phyloP scores from a whole-genome alignment of 2,329 filamentous ascomycete genomes.

The Parascedosporium putredinis region DNA sequence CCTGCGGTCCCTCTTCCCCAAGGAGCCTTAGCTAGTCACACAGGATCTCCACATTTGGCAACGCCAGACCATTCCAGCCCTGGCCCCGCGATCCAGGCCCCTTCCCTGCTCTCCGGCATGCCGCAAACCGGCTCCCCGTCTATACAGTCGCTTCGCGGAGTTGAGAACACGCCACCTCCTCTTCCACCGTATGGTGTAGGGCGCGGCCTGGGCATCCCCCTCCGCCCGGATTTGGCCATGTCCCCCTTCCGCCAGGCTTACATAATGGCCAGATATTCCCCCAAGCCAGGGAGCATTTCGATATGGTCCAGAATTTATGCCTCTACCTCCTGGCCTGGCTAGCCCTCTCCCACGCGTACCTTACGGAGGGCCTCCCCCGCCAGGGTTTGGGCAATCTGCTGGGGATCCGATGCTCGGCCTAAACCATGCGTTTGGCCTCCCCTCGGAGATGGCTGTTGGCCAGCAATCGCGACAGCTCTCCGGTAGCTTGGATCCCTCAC shows the following conservation, averaged over 20 bases:
- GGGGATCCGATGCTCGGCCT: slow-evolving; percentile 3
- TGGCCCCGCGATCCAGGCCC: slow-evolving; percentile 20
- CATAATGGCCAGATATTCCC: slow-evolving; percentile 42
- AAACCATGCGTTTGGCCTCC: not conserved
- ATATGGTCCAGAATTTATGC: slow-evolving; percentile 33
- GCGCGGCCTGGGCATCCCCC: slow-evolving; percentile 12
- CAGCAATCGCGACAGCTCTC: slow-evolving; percentile 9
- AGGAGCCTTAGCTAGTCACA: slow-evolving; percentile 41
- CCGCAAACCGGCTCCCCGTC: slow-evolving; percentile 5
- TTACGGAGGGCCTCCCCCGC: slow-evolving; percentile 26
- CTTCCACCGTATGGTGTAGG: slow-evolving; percentile 1
- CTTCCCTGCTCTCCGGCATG: not conserved
- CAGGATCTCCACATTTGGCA: slow-evolving; percentile 47
- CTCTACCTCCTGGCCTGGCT: slow-evolving; percentile 41
- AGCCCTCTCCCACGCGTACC: slow-evolving; percentile 33
- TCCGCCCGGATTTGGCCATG: slow-evolving; percentile 37
- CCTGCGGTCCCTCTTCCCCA: slow-evolving; percentile 55
- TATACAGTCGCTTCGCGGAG: slow-evolving; percentile 4
- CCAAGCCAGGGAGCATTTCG: slow-evolving; percentile 26
- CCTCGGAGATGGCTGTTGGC: not conserved
- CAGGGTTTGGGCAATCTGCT: slow-evolving; percentile 22
- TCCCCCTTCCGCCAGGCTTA: slow-evolving; percentile 32
- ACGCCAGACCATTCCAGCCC: slow-evolving; percentile 57
- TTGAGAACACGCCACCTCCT: slow-evolving; percentile 1
- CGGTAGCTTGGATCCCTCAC: slow-evolving; percentile 9